Evolutionary conservation across 106 monocot genomes (phyloP), one percentile per base, ranked within the genome.

Genomic region (Vanilla planifolia): DNA sequence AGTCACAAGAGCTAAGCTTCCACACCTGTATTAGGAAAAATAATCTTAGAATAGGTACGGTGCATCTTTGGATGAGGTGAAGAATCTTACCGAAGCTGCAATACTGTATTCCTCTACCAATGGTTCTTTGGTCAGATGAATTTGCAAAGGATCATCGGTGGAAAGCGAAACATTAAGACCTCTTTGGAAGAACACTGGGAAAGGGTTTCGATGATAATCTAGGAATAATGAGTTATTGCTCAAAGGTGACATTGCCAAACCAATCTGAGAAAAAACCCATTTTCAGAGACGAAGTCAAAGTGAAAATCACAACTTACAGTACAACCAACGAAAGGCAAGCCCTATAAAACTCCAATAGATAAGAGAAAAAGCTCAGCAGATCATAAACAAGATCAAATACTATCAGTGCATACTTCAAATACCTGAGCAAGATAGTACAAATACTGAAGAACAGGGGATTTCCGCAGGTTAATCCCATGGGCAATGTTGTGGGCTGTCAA

Each of bases 361-460:
- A n/a, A n/a, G n/a, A n/a, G n/a, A n/a, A n/a, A n/a, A n/a, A n/a
- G n/a, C n/a, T n/a, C n/a, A n/a, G n/a, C n/a, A n/a, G n/a, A n/a
- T n/a, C n/a, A n/a, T n/a, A n/a, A n/a, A n/a, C n/a, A n/a, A n/a
- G n/a, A n/a, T n/a, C n/a, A n/a, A n/a, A n/a, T n/a, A n/a, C n/a
- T n/a, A n/a, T n/a, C n/a, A n/a, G n/a, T n/a, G n/a, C n/a, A n/a
- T n/a, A n/a, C n/a, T n/a, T 64, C 20, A 63, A 14, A 30, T 77
- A 92, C 98, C 79, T 99, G 98, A 33, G 88, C 88, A 65, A 99
- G 91, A 74, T 99, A 99, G 70, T 99, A 99, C 45, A 99, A 70
- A 55, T 99, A 88, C 46, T 99, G 98, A 60, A 99, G 80, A 19
- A 99, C 98, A 66, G 98, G 98, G 7, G 91, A 92, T 57, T 85